Conservation (phyloP, 2,329 filamentous ascomycete species). For the Calonectria pseudoreteaudii region DNA sequence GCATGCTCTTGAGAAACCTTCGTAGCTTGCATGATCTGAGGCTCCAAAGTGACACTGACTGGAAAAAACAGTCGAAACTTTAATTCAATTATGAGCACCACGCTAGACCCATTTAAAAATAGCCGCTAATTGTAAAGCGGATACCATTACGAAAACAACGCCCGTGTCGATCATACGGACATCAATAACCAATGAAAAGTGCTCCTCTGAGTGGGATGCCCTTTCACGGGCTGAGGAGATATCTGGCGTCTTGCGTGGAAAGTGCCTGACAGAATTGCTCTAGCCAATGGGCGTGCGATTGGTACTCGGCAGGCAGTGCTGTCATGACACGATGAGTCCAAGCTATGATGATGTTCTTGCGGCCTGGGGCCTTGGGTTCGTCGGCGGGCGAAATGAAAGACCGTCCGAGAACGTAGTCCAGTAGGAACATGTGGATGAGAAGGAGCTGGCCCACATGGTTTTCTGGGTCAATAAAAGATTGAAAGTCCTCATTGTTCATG, state of each 20-base stretch:
- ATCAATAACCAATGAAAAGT: neutral
- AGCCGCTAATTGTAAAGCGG: neutral
- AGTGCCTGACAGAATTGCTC: slow-evolving; percentile 38
- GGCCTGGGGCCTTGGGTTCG: slow-evolving; percentile 35
- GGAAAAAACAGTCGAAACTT: neutral
- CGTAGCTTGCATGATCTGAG: neutral
- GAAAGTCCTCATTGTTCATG: slow-evolving; percentile 45
- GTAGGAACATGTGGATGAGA: slow-evolving; percentile 51
- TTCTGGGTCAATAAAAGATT: slow-evolving; percentile 43
- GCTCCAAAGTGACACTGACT: neutral
- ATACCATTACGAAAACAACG: neutral
- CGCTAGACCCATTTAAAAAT: neutral
- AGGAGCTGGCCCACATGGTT: slow-evolving; percentile 50
- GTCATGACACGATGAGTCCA: slow-evolving; percentile 38
- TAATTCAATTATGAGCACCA: neutral
- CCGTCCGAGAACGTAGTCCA: slow-evolving; percentile 44
- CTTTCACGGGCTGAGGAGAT: slow-evolving; percentile 38
- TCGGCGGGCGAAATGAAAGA: slow-evolving; percentile 36
- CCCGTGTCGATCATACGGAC: neutral
- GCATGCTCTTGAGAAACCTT: neutral
- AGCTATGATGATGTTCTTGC: slow-evolving; percentile 40
- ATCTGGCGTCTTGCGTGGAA: slow-evolving; percentile 36
- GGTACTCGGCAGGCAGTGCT: slow-evolving; percentile 32
- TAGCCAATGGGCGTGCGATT: slow-evolving; percentile 36
- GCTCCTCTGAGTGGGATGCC: neutral